Conservation (phyloP, 2,329 filamentous ascomycete genomes). For the Hymenoscyphus linearis region DNA sequence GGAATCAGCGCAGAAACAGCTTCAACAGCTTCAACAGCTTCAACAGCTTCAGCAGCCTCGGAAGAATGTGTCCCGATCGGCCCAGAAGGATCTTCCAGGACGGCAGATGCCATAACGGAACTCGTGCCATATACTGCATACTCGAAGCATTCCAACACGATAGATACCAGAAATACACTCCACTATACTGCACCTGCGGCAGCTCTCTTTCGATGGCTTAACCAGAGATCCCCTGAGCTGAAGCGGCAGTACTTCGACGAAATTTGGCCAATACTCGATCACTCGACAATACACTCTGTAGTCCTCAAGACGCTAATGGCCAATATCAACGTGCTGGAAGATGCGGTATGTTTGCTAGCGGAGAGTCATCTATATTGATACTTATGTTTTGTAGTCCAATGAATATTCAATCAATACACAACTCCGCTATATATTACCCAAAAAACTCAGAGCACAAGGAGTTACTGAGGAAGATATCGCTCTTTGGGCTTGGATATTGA, state of each 20-base stretch:
- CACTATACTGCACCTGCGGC: neutral
- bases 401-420: no score
- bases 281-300: neutral
- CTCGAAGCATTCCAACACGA: no score
- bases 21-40: neutral
- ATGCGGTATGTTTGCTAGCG: neutral
- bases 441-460: neutral
- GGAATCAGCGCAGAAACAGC: neutral
- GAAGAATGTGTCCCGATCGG: neutral
- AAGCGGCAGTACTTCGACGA: neutral
- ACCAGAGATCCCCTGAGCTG: neutral
- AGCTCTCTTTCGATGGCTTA: constrained; percentile 5
- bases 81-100: neutral
- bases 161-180: neutral
- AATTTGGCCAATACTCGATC: neutral
- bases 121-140: no score
- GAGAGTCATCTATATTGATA: neutral
- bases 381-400: neutral
- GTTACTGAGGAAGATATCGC: constrained; percentile 20
- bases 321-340: neutral
- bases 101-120: neutral
- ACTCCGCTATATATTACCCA: no score
- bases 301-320: neutral
- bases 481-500: constrained; percentile 28
- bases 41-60: neutral